Base-by-base conservation (phyloP, 306 rosid genomes). In the Sechiopsis laciniata region DNA sequence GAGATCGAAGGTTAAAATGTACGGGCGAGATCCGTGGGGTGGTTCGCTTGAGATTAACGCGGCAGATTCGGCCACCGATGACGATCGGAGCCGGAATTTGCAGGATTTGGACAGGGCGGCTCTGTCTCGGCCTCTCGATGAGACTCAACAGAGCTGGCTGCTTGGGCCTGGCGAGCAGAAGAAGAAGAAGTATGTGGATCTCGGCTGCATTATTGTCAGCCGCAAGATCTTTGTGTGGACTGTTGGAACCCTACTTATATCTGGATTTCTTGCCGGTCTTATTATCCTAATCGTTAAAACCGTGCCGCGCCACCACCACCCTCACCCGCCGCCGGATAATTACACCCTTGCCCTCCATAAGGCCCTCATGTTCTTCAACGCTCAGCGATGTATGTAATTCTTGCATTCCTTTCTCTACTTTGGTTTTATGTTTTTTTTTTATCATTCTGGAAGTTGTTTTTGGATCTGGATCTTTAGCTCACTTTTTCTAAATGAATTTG, bases 1-100 rank as follows among this genome's bases (percentile, higher is more conserved):
- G 48, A 70, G 46, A 50, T 51, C 29, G 29, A 26, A 26, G 29
- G 29, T 26, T 55, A 86, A 80, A 8, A 89, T 94, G 97, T 91
- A 89, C 86, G 97, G 96, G 0, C 83, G 99, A 80, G 97, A 95
- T 84, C 97, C 99, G 0, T 95, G 99, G 99, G 99, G 99, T 1
- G 97, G 97, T 0, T 96, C 99, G 8, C 63, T 95, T 65, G 99
- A 95, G 88, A 91, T 95, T n/a, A 85, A 94, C 78, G 80, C 95
- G 1, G 91, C 91, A 0, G 99, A 95, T 68, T 91, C 96, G 0
- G 92, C 99, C 71, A 91, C 92, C 76, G 97, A 95, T 80, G 99
- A 95, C 50, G 99, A 95, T 19, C 90, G 97, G 56, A 91, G 99
- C 83, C 88, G 97, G 16, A 95, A 95, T 61, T 81, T 91, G 0